phyloP scores from a whole-genome alignment of 192 early-diverging fungal genomes.

The Cladochytrium replicatum region DNA sequence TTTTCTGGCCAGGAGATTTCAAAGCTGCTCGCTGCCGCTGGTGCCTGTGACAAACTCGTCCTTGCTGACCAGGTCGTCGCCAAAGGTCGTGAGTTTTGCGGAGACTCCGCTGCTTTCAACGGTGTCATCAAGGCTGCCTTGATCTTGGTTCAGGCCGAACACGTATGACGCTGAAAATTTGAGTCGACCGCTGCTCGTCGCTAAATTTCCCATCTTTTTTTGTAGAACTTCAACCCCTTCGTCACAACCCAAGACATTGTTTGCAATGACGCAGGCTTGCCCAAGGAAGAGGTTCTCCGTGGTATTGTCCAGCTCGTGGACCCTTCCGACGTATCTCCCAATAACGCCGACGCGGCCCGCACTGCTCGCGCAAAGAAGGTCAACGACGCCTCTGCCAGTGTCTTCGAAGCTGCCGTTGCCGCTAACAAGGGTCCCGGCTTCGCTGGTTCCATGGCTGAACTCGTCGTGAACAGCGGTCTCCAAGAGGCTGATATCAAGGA shows the following conservation, averaged over 20 bases:
- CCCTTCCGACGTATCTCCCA: slow-evolving; percentile 3
- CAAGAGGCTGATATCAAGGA: too few relatives aligned
- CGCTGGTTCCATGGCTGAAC: slow-evolving; percentile 12
- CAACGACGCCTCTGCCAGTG: neutral
- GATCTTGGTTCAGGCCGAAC: too few relatives aligned
- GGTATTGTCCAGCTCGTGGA: slow-evolving; percentile 8
- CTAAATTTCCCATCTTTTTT: too few relatives aligned
- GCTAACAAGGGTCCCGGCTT: slow-evolving; percentile 5
- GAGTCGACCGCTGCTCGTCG: too few relatives aligned
- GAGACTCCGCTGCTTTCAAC: too few relatives aligned
- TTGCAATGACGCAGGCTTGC: too few relatives aligned
- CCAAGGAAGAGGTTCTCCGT: too few relatives aligned
- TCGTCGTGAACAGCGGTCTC: slow-evolving; percentile 4
- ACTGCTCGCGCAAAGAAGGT: neutral
- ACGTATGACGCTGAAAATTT: too few relatives aligned
- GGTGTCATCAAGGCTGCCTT: too few relatives aligned
- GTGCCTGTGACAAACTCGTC: slow-evolving; percentile 3
- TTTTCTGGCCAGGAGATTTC: slow-evolving; percentile 13
- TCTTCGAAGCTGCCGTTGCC: slow-evolving; percentile 9
- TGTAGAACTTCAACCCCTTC: too few relatives aligned
- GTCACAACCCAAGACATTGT: slow-evolving; percentile 5
- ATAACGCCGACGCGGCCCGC: slow-evolving; percentile 8
- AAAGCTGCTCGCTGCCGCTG: neutral
- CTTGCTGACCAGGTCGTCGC: too few relatives aligned
- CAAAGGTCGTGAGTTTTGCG: too few relatives aligned